A percentile compares a stretch with the other conserved stretches of the same genome.
phyloP scores from a whole-genome alignment of 176 grass and related monocot species.

The Triticum dicoccoides region DNA sequence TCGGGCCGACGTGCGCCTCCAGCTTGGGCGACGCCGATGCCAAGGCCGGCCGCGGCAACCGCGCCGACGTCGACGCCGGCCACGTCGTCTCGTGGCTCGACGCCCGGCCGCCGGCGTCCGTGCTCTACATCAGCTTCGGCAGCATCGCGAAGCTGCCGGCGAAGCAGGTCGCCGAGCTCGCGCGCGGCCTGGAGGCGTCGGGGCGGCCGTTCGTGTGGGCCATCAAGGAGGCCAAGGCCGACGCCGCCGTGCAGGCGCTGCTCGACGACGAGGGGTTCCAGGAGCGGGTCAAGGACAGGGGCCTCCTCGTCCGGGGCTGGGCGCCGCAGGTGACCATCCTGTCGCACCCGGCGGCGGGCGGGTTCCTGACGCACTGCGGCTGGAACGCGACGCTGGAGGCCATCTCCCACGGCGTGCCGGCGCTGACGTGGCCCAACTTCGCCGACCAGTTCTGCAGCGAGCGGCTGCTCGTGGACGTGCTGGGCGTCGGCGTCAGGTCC shows the following conservation, averaged over 20 bases:
- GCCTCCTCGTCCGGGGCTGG: conserved; percentile 9
- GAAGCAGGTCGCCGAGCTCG: not conserved
- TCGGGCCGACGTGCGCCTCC: conserved; percentile 3
- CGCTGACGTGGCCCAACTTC: conserved; percentile 1
- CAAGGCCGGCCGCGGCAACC: conserved; percentile 5
- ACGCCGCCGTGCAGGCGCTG: not conserved
- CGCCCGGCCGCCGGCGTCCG: not conserved
- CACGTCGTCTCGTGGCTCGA: not conserved
- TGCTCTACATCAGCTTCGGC: conserved; percentile 16
- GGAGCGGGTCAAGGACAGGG: not conserved
- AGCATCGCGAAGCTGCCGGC: conserved; percentile 10
- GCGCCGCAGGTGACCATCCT: conserved; percentile 34
- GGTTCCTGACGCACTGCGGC: conserved; percentile 83
- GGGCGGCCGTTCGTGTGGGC: conserved; percentile 11
- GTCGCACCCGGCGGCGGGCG: conserved; percentile 50
- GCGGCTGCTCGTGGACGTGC: conserved; percentile 5
- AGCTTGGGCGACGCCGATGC: not conserved
- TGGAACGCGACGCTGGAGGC: conserved; percentile 76
- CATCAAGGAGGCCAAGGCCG: conserved; percentile 11
- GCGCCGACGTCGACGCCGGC: conserved; percentile 3
- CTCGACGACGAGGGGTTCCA: not conserved
- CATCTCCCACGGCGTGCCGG: conserved; percentile 12
- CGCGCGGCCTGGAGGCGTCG: conserved; percentile 8
- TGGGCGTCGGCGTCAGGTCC: not conserved
- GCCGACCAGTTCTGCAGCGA: conserved; percentile 11